Base-by-base conservation (phyloP, 2,329 filamentous ascomycete species). In the Alternaria triticina region DNA sequence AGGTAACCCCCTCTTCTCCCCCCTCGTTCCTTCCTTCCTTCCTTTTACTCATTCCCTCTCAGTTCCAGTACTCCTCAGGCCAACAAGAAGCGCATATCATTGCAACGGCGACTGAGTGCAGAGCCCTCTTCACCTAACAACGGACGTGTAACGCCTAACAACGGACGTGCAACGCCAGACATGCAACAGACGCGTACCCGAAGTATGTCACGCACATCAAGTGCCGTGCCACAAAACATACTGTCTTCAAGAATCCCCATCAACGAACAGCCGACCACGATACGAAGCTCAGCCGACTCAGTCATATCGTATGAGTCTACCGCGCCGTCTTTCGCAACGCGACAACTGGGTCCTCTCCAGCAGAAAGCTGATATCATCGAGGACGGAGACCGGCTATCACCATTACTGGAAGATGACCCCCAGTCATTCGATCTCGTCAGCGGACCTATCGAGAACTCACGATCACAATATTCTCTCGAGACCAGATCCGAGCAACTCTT, bases 401-500 rank as follows among this genome's bases (percentile, higher is more conserved):
- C 84, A 9, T 71, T 85, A 5, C 70, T 85, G 4, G 85, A 87
- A 73, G 81, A 87, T 58, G 86, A 87, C 61, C 85, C 85, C 11
- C 77, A 78, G 44, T 86, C 83, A 1, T 87, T 85, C 69, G 86
- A 88, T 67, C 81, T 89, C 1, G 74, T 89, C 6, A 81, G 82
- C 15, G 82, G 83, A 61, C 52, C 74, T 61, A 56, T 79, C 66
- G 47, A 66, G 65, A 57, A 78, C 50, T 59, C 58, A 9, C 62
- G 56, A 30, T 76, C 71, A 17, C 66, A 73, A 55, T 87, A 88
- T 71, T 87, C 86, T 2, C 80, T 93, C 0, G 91, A 92, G 76
- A 80, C 82, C n/a, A 85, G 88, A 47, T 87, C 89, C 0, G 88
- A 91, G 61, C 82, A 88, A 12, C 81, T 93, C 36, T 90, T 92